Percentiles rank a stretch among this genome's conserved stretches.
Evolutionary conservation across 257 asterid species (phyloP).

Genomic region (Solanum rostratum): DNA sequence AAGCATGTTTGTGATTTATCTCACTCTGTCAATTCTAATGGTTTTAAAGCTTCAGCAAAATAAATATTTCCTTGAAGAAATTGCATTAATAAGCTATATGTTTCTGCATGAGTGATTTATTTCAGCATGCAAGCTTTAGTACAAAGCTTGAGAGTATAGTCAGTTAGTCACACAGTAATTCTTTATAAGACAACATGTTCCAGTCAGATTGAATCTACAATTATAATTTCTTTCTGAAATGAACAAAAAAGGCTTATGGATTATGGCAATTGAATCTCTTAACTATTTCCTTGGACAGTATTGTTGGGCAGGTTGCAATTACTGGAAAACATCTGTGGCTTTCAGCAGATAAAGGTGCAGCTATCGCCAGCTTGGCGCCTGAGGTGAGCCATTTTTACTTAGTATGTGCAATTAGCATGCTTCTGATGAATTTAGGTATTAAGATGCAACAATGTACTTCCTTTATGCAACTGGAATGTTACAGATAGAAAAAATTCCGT

Average conservation of each 20-base stretch:
- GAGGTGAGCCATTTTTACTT: conserved; percentile 35
- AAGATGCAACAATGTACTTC: background rate
- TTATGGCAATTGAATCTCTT: background rate
- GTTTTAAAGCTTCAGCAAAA: background rate
- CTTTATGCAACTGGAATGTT: background rate
- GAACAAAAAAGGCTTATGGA: background rate
- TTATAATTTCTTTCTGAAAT: background rate
- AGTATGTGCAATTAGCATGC: background rate
- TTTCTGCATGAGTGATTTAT: background rate
- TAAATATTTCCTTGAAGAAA: background rate
- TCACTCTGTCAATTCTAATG: background rate
- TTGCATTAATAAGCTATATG: background rate
- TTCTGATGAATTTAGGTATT: background rate
- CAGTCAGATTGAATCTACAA: background rate
- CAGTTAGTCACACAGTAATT: background rate
- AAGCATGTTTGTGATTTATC: background rate
- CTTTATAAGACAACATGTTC: background rate
- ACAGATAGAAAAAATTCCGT: background rate
- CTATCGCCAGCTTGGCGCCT: conserved; percentile 31
- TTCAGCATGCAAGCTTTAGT: background rate
- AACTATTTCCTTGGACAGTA: conserved; percentile 29
- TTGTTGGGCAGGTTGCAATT: conserved; percentile 84
- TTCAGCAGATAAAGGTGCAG: conserved; percentile 38
- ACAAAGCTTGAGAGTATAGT: background rate
- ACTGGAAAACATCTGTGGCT: conserved; percentile 91